Base-by-base conservation (phyloP, 225 moss, liverwort and hornwort genomes). In the Pseudoscleropodium purum region DNA sequence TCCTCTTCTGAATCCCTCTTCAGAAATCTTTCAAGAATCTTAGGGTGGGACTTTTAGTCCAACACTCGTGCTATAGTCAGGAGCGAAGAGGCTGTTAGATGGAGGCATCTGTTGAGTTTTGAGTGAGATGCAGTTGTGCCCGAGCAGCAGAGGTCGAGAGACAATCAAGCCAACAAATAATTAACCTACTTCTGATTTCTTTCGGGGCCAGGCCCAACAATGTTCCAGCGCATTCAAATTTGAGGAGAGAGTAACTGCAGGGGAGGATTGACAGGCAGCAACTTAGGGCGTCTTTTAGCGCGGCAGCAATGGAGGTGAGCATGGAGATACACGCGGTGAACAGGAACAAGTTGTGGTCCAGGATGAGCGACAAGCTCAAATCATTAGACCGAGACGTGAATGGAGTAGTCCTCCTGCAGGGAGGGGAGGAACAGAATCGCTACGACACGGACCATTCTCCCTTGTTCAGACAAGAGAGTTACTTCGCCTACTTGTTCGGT, bases 391-490 rank as follows among this genome's bases (percentile, higher is more conserved):
- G 89, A 54, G 69, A 87, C 29, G 52, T 52, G 70, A 89, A 64
- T 54, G 98, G 97, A 31, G 83, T 92, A 70, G 70, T 97, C 45
- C 60, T 97, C 67, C 92, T 90, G 34, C 94, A 98, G 90, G 97
- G 99, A 82, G 96, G 99, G 69, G 92, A 93, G 72, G 96, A 99
- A 75, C 94, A 95, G 18, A 93, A 73, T 65, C 95, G 91, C 41
- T 97, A 97, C 89, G 96, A 96, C 90, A 96, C 97, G 20, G 97
- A 99, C 84, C 88, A 92, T 47, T 81, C 87, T 41, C 85, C 91
- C 18, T 88, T 99, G 33, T 99, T 99, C 92, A 92, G 97, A 91
- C 99, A 99, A 79, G 99, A 99, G 91, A 99, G 99, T 88, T 99
- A 96, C 86, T 97, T 99, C 83, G 96, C 96, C 21, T 99, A 99